These are phyloP conservation scores for Vickermania ingenoplastis DNA, from an alignment of 208 protist species.

Conservation along the genomic window DNA sequence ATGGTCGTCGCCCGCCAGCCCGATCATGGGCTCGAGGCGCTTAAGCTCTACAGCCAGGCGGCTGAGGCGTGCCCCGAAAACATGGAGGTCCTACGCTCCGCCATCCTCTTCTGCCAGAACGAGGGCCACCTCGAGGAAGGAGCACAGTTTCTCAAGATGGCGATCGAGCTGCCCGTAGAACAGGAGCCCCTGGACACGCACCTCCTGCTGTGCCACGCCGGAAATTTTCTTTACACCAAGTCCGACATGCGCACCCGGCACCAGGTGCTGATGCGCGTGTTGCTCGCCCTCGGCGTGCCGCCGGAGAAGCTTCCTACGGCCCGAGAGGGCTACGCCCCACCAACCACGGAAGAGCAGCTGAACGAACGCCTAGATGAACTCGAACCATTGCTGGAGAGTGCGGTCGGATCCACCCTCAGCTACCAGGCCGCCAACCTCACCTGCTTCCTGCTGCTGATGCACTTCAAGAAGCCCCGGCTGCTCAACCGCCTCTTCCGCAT, in stretches of 20 bases:
- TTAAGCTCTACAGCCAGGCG: constrained; percentile 46
- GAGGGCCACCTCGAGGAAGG: background rate
- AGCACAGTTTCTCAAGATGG: background rate
- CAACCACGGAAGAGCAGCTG: constrained; percentile 3
- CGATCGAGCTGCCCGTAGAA: constrained; percentile 1
- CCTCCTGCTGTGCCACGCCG: constrained; percentile 25
- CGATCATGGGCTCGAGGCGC: constrained; percentile 11
- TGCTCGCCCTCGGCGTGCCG: constrained; percentile 24
- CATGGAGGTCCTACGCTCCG: constrained; percentile 20
- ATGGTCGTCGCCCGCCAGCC: constrained; percentile 32
- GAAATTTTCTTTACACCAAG: constrained; percentile 39
- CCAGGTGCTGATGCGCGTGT: constrained; percentile 50
- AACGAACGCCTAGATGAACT: constrained; percentile 11
- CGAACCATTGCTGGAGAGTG: constrained; percentile 32
- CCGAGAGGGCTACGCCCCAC: background rate
- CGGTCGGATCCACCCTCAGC: constrained; percentile 36
- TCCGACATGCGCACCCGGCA: constrained; percentile 18
- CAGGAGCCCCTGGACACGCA: constrained; percentile 16
- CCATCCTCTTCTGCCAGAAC: background rate
- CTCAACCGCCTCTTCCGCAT: constrained; percentile 58
- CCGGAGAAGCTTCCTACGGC: constrained; percentile 1
- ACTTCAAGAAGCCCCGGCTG: constrained; percentile 37
- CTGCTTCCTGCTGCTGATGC: constrained; percentile 55
- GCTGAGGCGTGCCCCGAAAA: constrained; percentile 30
- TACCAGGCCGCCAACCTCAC: constrained; percentile 58